Percentiles rank a stretch among this genome's conserved stretches.
These are phyloP conservation scores for Aspergillus ellipticus DNA, from an alignment of 495 filamentous ascomycete genomes.

Conservation along the genomic window DNA sequence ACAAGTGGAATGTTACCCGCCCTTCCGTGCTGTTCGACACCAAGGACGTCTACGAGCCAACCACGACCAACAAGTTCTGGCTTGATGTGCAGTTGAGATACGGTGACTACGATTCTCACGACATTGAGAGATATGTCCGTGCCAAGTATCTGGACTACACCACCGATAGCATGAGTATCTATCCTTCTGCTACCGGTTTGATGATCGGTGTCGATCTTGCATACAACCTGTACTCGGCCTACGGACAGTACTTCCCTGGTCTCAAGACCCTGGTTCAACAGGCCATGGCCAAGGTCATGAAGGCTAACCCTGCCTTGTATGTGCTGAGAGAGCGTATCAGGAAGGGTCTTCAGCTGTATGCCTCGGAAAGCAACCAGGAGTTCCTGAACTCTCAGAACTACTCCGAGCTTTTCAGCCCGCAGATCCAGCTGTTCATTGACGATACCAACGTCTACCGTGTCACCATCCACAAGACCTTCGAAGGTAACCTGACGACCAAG, in stretches of 20 bases:
- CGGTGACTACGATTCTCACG: constrained; percentile 98
- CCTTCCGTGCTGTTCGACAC: constrained; percentile 94
- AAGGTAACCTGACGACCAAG: constrained; percentile 98
- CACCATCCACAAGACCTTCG: constrained; percentile 99
- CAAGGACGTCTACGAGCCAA: constrained; percentile 92
- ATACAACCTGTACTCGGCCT: constrained; percentile 97
- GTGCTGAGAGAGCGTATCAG: constrained; percentile 96
- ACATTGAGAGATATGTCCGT: constrained; percentile 95
- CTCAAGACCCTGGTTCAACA: constrained; percentile 95
- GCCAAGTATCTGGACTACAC: constrained; percentile 99
- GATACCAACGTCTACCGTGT: constrained; percentile 99
- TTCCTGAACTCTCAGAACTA: constrained; percentile 99
- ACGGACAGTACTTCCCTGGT: constrained; percentile 98
- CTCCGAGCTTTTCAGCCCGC: constrained; percentile 98
- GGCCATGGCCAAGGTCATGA: constrained; percentile 99
- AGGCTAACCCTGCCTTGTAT: constrained; percentile 96
- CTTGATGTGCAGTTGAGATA: constrained; percentile 97
- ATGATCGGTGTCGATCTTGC: constrained; percentile 99
- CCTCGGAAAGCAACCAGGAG: constrained; percentile 98
- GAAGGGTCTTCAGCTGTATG: constrained; percentile 97
- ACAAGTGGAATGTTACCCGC: constrained; percentile 97
- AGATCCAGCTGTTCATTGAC: constrained; percentile 98
- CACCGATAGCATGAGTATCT: constrained; percentile 98
- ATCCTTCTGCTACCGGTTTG: constrained; percentile 93
- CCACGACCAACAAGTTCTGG: constrained; percentile 99